Base-by-base conservation (phyloP, 139 green algal species). In the Volvox reticuliferus region DNA sequence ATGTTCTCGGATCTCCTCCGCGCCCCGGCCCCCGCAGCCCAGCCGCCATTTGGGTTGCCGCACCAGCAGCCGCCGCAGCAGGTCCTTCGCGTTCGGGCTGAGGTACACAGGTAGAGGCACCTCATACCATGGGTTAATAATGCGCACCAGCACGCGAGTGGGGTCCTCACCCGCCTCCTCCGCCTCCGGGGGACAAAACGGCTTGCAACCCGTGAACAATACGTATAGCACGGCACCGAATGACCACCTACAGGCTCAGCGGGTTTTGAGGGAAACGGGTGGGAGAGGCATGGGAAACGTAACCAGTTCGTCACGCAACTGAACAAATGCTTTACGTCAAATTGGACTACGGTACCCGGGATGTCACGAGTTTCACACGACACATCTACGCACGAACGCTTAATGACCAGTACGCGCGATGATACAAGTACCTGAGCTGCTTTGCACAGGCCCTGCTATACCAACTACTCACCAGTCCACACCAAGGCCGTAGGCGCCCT, bases 151-250 rank as follows among this genome's bases (percentile, higher is more conserved):
- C 86, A 90, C 14, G n/a, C 50, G 50, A 2, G 50, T 33, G 9
- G 73, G n/a, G 71, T 90, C 71, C 86, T 90, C 86, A 14, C 67
- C 86, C 86, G 86, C 86, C 86, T 83, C 86, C 86, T 90, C 86
- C 18, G 71, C 73, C 86, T 90, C 86, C 26, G 86, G 86, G 13
- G 71, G 55, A 55, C 50, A 76, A 75, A 90, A 90, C 26, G 86
- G 86, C 86, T 90, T 90, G 73, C 18, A 65, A 69, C 86, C 86
- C 12, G 86, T 90, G 50, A 90, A 55, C 50, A 90, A 75, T 55
- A 83, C 86, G 73, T 90, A 90, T 12, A 90, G 73, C 44, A 90
- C 30, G 26, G 21, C 50, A 22, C 86, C 86, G 6, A 84, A 63
- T 0, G 73, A 83, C 86, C 86, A 90, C 84, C 84, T 89, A 36